phyloP scores from a whole-genome alignment of 306 rosid species.

The Glycine latifolia region DNA sequence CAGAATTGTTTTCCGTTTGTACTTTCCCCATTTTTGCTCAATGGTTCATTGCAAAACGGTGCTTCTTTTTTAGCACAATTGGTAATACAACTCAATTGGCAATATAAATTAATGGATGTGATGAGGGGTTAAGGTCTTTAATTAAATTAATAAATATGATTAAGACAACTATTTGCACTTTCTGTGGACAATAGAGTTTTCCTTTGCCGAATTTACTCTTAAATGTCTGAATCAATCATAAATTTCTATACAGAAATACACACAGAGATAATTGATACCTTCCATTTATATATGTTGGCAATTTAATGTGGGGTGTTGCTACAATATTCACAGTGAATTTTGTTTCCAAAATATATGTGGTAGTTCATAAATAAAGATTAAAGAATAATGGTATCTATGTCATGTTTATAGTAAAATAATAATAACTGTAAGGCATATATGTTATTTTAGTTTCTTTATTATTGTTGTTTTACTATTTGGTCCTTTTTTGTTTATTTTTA shows the following conservation, averaged over 20 bases:
- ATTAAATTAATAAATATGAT: conserved; percentile 19
- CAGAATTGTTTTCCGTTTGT: conserved; percentile 52
- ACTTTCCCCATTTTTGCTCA: conserved; percentile 50
- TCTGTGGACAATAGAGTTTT: conserved; percentile 18
- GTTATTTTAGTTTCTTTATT: background rate
- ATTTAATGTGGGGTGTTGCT: conserved; percentile 7
- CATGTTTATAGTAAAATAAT: background rate
- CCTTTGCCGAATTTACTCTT: background rate
- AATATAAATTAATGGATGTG: conserved; percentile 35
- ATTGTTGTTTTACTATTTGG: background rate
- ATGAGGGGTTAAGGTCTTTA: conserved; percentile 37
- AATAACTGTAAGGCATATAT: background rate
- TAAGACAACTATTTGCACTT: conserved; percentile 27
- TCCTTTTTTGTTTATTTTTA: background rate
- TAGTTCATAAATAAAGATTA: background rate
- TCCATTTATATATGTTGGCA: background rate
- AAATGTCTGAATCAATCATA: conserved; percentile 24
- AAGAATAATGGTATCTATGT: background rate
- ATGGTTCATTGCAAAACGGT: conserved; percentile 45
- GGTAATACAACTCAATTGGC: background rate
- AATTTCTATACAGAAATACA: background rate
- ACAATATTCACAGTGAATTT: conserved; percentile 6
- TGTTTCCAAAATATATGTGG: background rate
- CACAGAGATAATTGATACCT: background rate
- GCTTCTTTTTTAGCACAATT: conserved; percentile 6